Evolutionary conservation across 306 rosid species (phyloP), one percentile per base, ranked within the genome.

Genomic region (Lathyrus sativus): DNA sequence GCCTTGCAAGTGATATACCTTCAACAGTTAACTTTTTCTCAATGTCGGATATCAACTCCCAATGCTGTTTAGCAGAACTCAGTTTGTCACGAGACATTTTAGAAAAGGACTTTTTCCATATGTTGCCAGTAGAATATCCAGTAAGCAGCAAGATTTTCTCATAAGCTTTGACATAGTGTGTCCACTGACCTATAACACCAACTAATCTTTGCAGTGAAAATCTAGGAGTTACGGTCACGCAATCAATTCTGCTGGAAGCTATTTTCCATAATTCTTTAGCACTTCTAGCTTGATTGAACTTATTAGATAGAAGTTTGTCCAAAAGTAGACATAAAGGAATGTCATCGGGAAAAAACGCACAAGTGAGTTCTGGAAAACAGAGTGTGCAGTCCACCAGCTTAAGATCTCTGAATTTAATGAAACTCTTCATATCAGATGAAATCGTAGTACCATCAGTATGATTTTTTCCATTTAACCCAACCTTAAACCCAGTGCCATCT

Each of bases 181-280:
- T 45, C 98, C 97, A 93, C 41, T 82, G 82, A 67, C 89, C 35
- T 58, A 88, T 74, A 67, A 67, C 38, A 72, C 78, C 70, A 65
- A 79, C 91, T 72, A 82, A 67, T 70, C 83, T 85, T 73, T 63
- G 84, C 66, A 81, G 81, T 26, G 90, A 81, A 75, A 79, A 53
- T 71, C 83, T 81, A 43, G 80, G 84, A 55, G 75, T 76, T 62
- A 73, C 62, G 61, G 70, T 80, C 81, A 70, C 63, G 29, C 19
- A 79, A 69, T 65, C 65, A 79, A 92, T 78, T 71, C 87, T 85
- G 69, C 71, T 84, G 56, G 98, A 88, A 71, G 90, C 93, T 79
- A 88, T 74, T 76, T 75, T 82, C 98, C 98, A 92, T 42, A 92
- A 82, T 62, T 88, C 87, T 79, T 84, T 79, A 65, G 79, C 93